A percentile compares a stretch with the other conserved stretches of the same genome.
Evolutionary conservation across 2,329 filamentous ascomycete genomes (phyloP).

Genomic region (Berkeleyomyces basicola): DNA sequence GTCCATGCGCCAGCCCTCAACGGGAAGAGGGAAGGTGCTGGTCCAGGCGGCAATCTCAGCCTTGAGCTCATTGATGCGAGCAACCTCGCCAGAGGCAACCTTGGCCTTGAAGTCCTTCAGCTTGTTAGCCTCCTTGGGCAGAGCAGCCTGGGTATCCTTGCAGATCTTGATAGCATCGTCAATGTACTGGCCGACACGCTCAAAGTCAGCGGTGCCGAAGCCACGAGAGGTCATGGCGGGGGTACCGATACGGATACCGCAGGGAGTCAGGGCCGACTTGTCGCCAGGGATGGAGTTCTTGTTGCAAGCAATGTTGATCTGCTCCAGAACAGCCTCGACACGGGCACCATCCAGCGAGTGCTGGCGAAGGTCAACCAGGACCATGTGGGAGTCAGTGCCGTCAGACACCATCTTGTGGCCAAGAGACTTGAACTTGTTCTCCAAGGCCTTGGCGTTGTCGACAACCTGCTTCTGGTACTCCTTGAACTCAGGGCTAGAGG

Average conservation of each 20-base stretch:
- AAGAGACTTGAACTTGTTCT: slow-evolving; percentile 66
- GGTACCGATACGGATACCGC: slow-evolving; percentile 87
- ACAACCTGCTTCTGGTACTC: slow-evolving; percentile 87
- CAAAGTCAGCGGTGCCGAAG: slow-evolving; percentile 83
- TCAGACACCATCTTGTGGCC: slow-evolving; percentile 91
- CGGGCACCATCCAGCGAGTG: slow-evolving; percentile 79
- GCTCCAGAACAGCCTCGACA: slow-evolving; percentile 88
- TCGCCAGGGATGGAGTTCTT: slow-evolving; percentile 98
- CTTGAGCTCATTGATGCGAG: slow-evolving; percentile 69
- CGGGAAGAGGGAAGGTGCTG: slow-evolving; percentile 78
- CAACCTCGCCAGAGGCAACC: slow-evolving; percentile 60
- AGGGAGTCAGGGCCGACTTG: slow-evolving; percentile 89
- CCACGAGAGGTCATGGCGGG: slow-evolving; percentile 96
- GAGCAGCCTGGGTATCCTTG: slow-evolving; percentile 66
- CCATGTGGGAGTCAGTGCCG: slow-evolving; percentile 95
- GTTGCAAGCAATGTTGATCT: slow-evolving; percentile 98
- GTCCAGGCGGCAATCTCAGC: slow-evolving; percentile 86
- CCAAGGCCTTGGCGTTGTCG: slow-evolving; percentile 81
- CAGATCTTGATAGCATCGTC: slow-evolving; percentile 76
- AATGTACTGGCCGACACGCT: slow-evolving; percentile 78
- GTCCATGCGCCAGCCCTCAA: slow-evolving; percentile 52
- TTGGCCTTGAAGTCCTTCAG: slow-evolving; percentile 98
- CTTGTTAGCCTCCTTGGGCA: slow-evolving; percentile 97
- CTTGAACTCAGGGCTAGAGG: slow-evolving; percentile 77
- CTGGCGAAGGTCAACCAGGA: slow-evolving; percentile 83